Base-by-base conservation (phyloP, 371 early-diverging fungal genomes). In the Umbelopsis sp. region DNA sequence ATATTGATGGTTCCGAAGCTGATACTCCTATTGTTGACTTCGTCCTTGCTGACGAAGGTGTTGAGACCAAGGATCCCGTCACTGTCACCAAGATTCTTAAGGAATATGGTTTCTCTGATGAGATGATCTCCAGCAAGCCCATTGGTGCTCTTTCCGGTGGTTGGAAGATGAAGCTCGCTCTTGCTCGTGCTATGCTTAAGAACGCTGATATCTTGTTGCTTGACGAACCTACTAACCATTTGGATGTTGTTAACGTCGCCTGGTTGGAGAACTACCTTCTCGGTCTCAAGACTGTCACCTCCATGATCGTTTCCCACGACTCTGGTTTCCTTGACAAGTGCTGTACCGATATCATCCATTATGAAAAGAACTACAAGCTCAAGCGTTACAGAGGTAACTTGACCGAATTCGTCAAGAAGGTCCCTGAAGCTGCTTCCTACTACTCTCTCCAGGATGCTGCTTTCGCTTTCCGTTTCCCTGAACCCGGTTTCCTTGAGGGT, bases 161-260 rank as follows among this genome's bases (percentile, higher is more conserved):
- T 50, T 93, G 93, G 92, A 93, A 93, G 84, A 94, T 92, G 90
- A 91, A 93, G 86, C 80, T 95, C 65, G 93, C 89, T 71, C 83
- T 95, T 70, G 93, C 93, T 38, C 84, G 91, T 71, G 91, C 94
- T 32, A 94, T 92, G 91, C 77, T 93, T 72, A 79, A 87, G 77
- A 88, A 92, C 53, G 94, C 95, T 38, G 93, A 94, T 76, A 90
- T 96, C 63, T 77, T 96, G 67, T 76, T 96, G 63, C 79, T 96
- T 69, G 96, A 96, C 80, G 96, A 96, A 80, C 96, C 96, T 63
- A 95, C 96, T 48, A 95, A 95, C 81, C 96, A 95, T 76, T 82
- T 95, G 87, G 96, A 96, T 76, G 90, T 87, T 38, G 85, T 75
- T 48, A 93, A 93, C 78, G 89, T 93, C 66, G 86, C 86, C 52